Percentiles rank a stretch among this genome's conserved stretches.
Evolutionary conservation across 129 eudicot species (phyloP).

Genomic region (Rutidosis leptorrhynchoides): DNA sequence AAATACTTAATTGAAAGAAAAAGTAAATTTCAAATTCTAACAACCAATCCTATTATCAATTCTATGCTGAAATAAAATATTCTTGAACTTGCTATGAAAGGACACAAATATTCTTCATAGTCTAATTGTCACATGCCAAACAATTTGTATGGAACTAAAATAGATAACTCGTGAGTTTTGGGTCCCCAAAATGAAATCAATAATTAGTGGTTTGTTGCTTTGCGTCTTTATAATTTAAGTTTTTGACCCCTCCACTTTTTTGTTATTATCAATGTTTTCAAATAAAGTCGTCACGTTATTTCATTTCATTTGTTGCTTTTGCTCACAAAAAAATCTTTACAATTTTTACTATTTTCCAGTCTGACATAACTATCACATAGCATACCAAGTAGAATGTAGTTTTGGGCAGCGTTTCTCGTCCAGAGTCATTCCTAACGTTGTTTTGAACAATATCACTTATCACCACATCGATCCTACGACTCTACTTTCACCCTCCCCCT

Average conservation of each 20-base stretch:
- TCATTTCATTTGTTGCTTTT: slow-evolving; percentile 4
- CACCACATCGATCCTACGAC: no score
- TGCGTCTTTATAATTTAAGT: neutral
- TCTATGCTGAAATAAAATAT: no score
- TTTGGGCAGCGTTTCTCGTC: no score
- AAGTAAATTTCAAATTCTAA: no score
- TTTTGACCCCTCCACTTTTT: neutral
- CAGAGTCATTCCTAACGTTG: no score
- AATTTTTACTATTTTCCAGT: no score
- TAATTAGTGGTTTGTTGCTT: slow-evolving; percentile 2
- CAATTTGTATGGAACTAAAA: slow-evolving; percentile 19
- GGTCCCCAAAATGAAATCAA: slow-evolving; percentile 26
- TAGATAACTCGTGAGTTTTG: slow-evolving; percentile 25
- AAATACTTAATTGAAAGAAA: no score
- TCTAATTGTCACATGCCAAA: slow-evolving; percentile 25
- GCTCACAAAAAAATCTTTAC: slow-evolving; percentile 9
- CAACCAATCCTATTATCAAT: no score
- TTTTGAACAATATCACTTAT: no score
- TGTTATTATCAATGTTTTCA: slow-evolving; percentile 17
- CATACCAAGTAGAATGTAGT: no score
- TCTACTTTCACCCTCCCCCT: no score
- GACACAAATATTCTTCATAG: slow-evolving; percentile 7
- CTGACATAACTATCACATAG: no score
- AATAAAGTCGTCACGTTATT: neutral
- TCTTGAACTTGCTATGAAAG: slow-evolving; percentile 11